These are phyloP conservation scores for Tetrapisispora iriomotensis DNA, from an alignment of 805 yeast genomes.

Conservation along the genomic window DNA sequence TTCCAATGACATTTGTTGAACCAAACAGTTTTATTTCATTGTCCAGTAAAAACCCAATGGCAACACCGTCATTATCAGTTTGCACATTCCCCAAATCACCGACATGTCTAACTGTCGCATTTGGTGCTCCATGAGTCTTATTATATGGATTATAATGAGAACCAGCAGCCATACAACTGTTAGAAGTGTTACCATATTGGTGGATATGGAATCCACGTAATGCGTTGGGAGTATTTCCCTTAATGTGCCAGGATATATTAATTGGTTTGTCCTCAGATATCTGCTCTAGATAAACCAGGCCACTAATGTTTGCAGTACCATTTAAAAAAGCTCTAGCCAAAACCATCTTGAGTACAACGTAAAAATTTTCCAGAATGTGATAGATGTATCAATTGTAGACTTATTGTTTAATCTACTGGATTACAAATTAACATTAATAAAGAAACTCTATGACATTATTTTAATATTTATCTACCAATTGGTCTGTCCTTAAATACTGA, in stretches of 20 bases:
- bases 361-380: no score
- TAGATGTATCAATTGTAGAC: no score
- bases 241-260: conserved; percentile 78
- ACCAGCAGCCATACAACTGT: conserved; percentile 97
- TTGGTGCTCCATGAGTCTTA: conserved; percentile 87
- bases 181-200: conserved; percentile 90
- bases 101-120: conserved; percentile 35
- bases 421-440: no score
- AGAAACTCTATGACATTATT: no score
- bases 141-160: conserved; percentile 92
- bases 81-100: conserved; percentile 95
- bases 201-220: conserved; percentile 96
- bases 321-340: conserved; percentile 82
- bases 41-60: conserved; percentile 83
- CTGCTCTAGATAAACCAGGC: conserved; percentile 84
- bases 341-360: conserved; percentile 26
- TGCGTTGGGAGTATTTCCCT: conserved; percentile 83
- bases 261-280: conserved; percentile 69
- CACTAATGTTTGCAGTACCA: conserved; percentile 86
- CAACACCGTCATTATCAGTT: conserved; percentile 80
- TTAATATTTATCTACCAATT: no score
- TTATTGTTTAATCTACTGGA: no score
- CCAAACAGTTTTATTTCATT: conserved; percentile 71
- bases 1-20: conserved; percentile 78
- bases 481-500: no score